Conservation (phyloP, 1,284 basidiomycete species). For the Naganishia sp. region DNA sequence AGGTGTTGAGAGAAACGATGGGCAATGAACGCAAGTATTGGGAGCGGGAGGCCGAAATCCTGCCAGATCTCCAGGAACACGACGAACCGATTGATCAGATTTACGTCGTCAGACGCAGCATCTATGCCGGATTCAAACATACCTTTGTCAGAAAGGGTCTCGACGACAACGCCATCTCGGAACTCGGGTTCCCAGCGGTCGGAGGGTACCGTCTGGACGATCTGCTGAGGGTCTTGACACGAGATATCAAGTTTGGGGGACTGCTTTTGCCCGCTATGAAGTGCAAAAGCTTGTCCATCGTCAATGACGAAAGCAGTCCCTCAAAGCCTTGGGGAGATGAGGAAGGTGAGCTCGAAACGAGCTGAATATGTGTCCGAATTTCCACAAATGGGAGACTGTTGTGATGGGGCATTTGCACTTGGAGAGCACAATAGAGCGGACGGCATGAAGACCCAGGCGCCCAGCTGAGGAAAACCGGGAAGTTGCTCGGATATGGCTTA, state of each 20-base stretch:
- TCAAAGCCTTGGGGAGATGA: too few species aligned
- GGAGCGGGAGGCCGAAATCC: constrained; percentile 19
- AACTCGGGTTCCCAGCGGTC: constrained; percentile 9
- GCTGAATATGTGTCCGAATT: too few species aligned
- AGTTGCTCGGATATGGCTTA: too few species aligned
- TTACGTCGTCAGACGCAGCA: constrained; percentile 19
- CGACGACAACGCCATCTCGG: constrained; percentile 4
- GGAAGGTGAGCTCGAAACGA: too few species aligned
- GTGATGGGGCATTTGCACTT: too few species aligned
- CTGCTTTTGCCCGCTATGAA: constrained; percentile 7
- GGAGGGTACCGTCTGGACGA: constrained; percentile 18
- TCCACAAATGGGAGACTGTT: too few species aligned
- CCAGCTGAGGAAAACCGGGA: too few species aligned
- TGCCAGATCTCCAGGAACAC: constrained; percentile 9
- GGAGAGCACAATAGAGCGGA: too few species aligned
- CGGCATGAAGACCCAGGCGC: too few species aligned
- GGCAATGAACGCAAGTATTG: constrained; percentile 14
- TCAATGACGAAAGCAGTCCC: too few species aligned
- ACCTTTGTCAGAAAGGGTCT: constrained; percentile 11
- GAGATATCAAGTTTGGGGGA: constrained; percentile 15
- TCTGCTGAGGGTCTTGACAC: neutral
- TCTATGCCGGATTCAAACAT: constrained; percentile 6
- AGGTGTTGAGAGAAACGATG: constrained; percentile 6
- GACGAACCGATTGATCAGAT: constrained; percentile 5
- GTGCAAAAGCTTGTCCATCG: too few species aligned